These are phyloP conservation scores for Microcyclospora pomicola DNA, from an alignment of 2,329 filamentous ascomycete species.

Conservation along the genomic window DNA sequence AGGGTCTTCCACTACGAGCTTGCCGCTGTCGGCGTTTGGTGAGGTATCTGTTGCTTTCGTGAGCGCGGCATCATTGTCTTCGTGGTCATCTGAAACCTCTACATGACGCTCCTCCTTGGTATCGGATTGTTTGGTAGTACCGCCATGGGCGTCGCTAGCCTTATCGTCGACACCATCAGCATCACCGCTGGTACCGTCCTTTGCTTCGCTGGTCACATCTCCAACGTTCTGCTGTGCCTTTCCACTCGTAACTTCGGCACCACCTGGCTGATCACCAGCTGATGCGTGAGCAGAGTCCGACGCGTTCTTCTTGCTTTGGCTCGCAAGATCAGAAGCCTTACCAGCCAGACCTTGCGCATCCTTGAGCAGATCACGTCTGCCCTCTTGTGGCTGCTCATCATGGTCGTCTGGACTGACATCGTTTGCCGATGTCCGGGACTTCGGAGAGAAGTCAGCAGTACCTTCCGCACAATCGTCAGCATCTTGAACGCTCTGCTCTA, in stretches of 20 bases:
- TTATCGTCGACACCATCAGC: too few relatives aligned
- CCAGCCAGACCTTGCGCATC: slow-evolving; percentile 34
- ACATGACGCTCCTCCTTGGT: too few relatives aligned
- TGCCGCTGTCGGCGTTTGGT: too few relatives aligned
- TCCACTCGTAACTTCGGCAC: slow-evolving; percentile 22
- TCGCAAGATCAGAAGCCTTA: slow-evolving; percentile 33
- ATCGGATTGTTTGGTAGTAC: too few relatives aligned
- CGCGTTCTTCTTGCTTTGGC: slow-evolving; percentile 20
- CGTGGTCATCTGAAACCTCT: too few relatives aligned
- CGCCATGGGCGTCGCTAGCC: too few relatives aligned
- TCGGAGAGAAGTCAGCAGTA: slow-evolving; percentile 27
- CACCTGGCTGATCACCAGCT: slow-evolving; percentile 20
- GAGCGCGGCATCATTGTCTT: too few relatives aligned
- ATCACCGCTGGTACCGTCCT: too few relatives aligned
- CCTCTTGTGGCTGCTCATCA: slow-evolving; percentile 16
- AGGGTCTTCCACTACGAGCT: too few relatives aligned
- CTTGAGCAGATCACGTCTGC: slow-evolving; percentile 26
- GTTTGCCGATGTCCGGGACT: slow-evolving; percentile 26
- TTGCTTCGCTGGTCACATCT: slow-evolving; percentile 18
- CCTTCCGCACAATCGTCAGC: slow-evolving; percentile 21
- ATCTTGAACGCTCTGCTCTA: slow-evolving; percentile 31
- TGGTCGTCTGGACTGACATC: slow-evolving; percentile 16
- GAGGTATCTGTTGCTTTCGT: too few relatives aligned
- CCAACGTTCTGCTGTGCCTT: slow-evolving; percentile 19
- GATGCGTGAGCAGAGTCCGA: slow-evolving; percentile 2